These are phyloP conservation scores for Colletotrichum sp. DNA, from an alignment of 2,329 filamentous ascomycete species.

Conservation along the genomic window DNA sequence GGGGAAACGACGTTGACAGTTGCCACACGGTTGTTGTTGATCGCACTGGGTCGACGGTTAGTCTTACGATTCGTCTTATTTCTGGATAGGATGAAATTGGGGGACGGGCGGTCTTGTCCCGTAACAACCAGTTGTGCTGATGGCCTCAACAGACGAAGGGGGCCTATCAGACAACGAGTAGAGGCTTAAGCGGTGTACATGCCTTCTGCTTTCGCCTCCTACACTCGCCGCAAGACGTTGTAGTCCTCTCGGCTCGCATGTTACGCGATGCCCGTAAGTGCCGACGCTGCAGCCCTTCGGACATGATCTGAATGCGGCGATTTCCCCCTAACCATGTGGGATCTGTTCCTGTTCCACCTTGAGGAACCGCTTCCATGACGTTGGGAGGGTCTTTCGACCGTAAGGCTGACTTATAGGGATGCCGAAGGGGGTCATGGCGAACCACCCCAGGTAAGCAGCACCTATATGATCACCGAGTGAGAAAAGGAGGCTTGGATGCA, in stretches of 20 bases:
- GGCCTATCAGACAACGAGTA: neutral
- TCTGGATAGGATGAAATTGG: neutral
- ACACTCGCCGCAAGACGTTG: constrained; percentile 56
- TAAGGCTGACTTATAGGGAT: constrained; percentile 17
- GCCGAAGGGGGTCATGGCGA: neutral
- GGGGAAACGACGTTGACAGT: constrained; percentile 57
- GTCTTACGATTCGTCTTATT: neutral
- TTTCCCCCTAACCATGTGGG: neutral
- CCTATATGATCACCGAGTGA: neutral
- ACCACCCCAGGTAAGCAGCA: neutral
- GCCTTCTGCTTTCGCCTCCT: constrained; percentile 58
- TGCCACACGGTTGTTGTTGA: constrained; percentile 57
- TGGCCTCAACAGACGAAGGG: neutral
- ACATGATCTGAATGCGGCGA: constrained; percentile 29
- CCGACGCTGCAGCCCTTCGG: constrained; percentile 38
- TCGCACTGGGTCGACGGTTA: constrained; percentile 47
- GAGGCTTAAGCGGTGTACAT: constrained; percentile 7
- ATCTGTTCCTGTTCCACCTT: constrained; percentile 8
- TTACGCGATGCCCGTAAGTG: constrained; percentile 23
- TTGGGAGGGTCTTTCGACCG: neutral
- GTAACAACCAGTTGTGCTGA: neutral
- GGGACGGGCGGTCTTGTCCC: neutral
- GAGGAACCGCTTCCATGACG: neutral
- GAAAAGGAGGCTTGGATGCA: constrained; percentile 11
- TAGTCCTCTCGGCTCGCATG: constrained; percentile 35